phyloP scores from a whole-genome alignment of 1,284 basidiomycete species.

The Ustilago lituana region DNA sequence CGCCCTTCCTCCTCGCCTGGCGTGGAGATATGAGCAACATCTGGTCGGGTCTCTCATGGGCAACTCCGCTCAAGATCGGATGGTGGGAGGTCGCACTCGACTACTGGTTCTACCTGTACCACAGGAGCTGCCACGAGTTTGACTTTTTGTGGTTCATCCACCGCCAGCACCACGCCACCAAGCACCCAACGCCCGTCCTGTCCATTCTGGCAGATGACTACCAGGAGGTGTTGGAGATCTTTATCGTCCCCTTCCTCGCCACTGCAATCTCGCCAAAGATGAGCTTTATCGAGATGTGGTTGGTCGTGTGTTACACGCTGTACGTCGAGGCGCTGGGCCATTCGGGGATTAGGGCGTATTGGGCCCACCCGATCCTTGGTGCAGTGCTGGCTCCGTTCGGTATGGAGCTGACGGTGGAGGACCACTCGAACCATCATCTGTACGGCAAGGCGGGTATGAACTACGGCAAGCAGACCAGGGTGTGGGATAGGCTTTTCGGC shows the following conservation, averaged over 20 bases:
- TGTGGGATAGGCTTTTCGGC: slow-evolving; percentile 66
- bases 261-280: slow-evolving; percentile 55
- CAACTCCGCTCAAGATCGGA: slow-evolving; percentile 57
- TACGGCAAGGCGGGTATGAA: slow-evolving; percentile 58
- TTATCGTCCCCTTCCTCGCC: slow-evolving; percentile 55
- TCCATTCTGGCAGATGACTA: slow-evolving; percentile 58
- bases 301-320: slow-evolving; percentile 52
- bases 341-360: slow-evolving; percentile 58
- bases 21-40: slow-evolving; percentile 57
- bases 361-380: slow-evolving; percentile 43
- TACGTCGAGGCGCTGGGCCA: slow-evolving; percentile 59
- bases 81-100: slow-evolving; percentile 60
- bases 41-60: slow-evolving; percentile 51
- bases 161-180: slow-evolving; percentile 57
- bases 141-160: slow-evolving; percentile 55
- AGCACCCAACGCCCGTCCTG: slow-evolving; percentile 60
- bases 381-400: slow-evolving; percentile 49
- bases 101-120: slow-evolving; percentile 62
- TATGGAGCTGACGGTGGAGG: slow-evolving; percentile 64
- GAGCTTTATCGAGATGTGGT: slow-evolving; percentile 57
- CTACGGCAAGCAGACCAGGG: slow-evolving; percentile 65
- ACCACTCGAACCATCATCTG: slow-evolving; percentile 67
- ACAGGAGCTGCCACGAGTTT: slow-evolving; percentile 58
- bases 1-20: slow-evolving; percentile 58
- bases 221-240: slow-evolving; percentile 60